phyloP scores from a whole-genome alignment of 176 grass and related monocot species.

The Rhipidocladum racemiflorum region DNA sequence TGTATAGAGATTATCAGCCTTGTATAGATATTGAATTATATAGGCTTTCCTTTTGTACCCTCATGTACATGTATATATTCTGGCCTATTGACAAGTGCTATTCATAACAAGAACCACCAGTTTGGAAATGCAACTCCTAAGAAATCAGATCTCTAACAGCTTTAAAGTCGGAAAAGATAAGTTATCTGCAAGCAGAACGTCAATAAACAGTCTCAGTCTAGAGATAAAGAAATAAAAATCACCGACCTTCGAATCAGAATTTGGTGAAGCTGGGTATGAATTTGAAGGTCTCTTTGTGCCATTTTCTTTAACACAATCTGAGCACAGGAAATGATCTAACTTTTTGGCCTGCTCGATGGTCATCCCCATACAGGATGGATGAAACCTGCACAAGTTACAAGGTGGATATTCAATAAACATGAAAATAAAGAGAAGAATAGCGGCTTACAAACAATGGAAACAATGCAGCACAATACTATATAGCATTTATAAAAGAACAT shows the following conservation, averaged over 20 bases:
- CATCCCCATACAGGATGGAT: slow-evolving; percentile 95
- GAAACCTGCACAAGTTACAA: slow-evolving; percentile 58
- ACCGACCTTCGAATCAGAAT: slow-evolving; percentile 65
- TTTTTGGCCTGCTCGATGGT: slow-evolving; percentile 89
- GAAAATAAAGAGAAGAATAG: slow-evolving; percentile 23
- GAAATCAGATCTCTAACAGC: slow-evolving; percentile 3
- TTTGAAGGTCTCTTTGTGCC: slow-evolving; percentile 59
- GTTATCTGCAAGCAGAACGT: slow-evolving; percentile 10
- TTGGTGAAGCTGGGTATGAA: slow-evolving; percentile 46
- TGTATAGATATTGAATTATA: too few species aligned
- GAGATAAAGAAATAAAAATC: not conserved
- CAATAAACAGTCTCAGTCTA: slow-evolving; percentile 13
- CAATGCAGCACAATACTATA: not conserved
- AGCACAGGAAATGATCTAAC: slow-evolving; percentile 66
- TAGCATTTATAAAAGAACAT: not conserved
- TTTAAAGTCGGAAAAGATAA: slow-evolving; percentile 7
- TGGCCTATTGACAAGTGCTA: too few species aligned
- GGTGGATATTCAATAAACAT: slow-evolving; percentile 8
- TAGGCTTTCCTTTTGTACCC: too few species aligned
- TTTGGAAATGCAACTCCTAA: not conserved
- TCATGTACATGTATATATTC: too few species aligned
- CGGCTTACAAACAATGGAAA: slow-evolving; percentile 26
- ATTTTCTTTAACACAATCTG: slow-evolving; percentile 76
- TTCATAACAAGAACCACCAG: too few species aligned
- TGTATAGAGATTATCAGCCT: too few species aligned